A percentile compares a stretch with the other conserved stretches of the same genome.
These are phyloP conservation scores for Penicillium mononematosum DNA, from an alignment of 495 filamentous ascomycete genomes.

Conservation along the genomic window DNA sequence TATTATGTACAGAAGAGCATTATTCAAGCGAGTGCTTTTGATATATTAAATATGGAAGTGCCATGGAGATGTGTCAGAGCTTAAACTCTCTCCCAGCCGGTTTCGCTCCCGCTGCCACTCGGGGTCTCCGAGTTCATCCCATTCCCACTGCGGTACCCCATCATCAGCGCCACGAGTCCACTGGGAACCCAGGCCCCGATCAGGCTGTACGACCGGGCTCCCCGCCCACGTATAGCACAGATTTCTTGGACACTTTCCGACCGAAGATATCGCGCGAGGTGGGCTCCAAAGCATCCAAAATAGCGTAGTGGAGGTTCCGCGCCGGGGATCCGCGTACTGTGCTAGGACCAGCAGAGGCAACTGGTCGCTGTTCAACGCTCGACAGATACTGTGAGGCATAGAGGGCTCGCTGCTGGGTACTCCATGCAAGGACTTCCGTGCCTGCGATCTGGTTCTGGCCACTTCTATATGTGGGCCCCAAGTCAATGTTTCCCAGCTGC, in stretches of 20 bases:
- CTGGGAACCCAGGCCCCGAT: constrained; percentile 82
- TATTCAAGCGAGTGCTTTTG: constrained; percentile 10
- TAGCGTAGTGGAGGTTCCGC: constrained; percentile 73
- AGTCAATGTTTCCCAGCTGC: constrained; percentile 84
- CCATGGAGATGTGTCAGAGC: neutral
- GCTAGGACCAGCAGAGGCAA: constrained; percentile 43
- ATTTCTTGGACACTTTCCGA: constrained; percentile 36
- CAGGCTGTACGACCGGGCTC: constrained; percentile 77
- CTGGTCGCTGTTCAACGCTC: constrained; percentile 45
- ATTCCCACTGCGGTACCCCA: constrained; percentile 61
- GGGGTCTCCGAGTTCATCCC: constrained; percentile 17
- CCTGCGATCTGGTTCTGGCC: constrained; percentile 45
- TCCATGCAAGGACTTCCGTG: constrained; percentile 67
- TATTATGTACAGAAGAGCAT: constrained; percentile 18
- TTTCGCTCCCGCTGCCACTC: constrained; percentile 41
- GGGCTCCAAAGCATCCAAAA: constrained; percentile 79
- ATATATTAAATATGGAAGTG: neutral
- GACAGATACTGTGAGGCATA: constrained; percentile 45
- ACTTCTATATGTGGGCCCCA: constrained; percentile 45
- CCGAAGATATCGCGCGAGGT: constrained; percentile 40
- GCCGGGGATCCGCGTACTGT: constrained; percentile 62
- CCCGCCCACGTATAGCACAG: constrained; percentile 75
- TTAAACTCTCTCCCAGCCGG: constrained; percentile 40
- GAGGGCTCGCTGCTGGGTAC: constrained; percentile 47
- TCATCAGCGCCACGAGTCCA: constrained; percentile 82